A percentile compares a stretch with the other conserved stretches of the same genome.
Conservation (phyloP, 2,329 filamentous ascomycete genomes). For the Lachnellula cervina region DNA sequence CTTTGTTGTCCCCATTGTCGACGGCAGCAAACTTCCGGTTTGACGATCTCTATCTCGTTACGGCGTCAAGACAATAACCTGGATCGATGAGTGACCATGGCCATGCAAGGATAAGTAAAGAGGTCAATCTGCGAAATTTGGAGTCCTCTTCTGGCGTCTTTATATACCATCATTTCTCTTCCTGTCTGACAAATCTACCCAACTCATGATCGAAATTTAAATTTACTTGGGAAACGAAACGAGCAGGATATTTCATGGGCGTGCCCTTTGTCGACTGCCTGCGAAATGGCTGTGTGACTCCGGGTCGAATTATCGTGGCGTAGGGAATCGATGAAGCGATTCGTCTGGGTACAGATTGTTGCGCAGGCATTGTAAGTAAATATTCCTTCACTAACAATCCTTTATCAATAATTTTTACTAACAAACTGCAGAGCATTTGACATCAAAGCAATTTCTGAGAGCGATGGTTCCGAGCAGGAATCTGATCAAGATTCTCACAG, state of each 20-base stretch:
- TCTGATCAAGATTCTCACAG: not conserved
- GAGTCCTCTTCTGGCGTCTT: too few relatives aligned
- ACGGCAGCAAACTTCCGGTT: not conserved
- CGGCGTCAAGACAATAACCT: not conserved
- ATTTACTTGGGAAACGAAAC: too few relatives aligned
- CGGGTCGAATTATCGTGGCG: not conserved
- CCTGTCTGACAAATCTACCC: too few relatives aligned
- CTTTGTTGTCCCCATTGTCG: not conserved
- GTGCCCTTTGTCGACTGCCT: not conserved
- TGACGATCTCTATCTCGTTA: not conserved
- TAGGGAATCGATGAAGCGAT: slow-evolving; percentile 14
- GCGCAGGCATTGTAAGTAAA: slow-evolving; percentile 13
- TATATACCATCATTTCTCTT: too few relatives aligned
- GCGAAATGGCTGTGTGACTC: slow-evolving; percentile 1
- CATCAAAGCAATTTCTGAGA: not conserved
- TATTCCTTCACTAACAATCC: not conserved
- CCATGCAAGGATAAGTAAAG: not conserved
- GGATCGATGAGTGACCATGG: not conserved
- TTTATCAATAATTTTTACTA: not conserved
- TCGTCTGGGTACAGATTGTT: slow-evolving; percentile 13
- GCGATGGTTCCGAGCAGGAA: not conserved
- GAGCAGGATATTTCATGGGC: too few relatives aligned
- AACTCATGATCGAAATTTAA: too few relatives aligned
- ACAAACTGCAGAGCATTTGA: slow-evolving; percentile 1
- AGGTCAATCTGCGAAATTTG: not conserved